These are phyloP conservation scores for Schwanniomyces yamadae DNA, from an alignment of 805 yeast species.

Conservation along the genomic window DNA sequence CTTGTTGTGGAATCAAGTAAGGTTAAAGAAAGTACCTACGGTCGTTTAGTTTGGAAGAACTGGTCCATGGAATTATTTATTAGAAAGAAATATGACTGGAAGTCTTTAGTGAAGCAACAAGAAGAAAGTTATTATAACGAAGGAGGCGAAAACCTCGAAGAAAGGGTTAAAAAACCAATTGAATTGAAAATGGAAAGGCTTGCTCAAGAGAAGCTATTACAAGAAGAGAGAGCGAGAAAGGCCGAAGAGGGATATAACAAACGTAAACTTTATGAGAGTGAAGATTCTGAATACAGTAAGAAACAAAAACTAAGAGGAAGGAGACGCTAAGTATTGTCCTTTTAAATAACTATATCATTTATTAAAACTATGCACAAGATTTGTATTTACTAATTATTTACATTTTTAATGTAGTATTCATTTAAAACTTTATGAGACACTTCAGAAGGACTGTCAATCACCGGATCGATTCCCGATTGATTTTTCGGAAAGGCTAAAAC, in stretches of 20 bases:
- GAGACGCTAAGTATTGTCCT: conserved; percentile 1
- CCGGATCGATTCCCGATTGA: conserved; percentile 81
- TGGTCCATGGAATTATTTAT: conserved; percentile 83
- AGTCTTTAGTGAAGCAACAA: conserved; percentile 51
- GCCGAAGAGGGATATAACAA: conserved; percentile 21
- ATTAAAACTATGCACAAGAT: conserved; percentile 1
- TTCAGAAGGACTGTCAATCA: conserved; percentile 79
- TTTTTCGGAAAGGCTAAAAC: conserved; percentile 97
- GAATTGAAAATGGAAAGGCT: conserved; percentile 42
- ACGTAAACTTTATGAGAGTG: conserved; percentile 16
- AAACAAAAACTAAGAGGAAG: conserved; percentile 12
- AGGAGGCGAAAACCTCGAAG: conserved; percentile 8
- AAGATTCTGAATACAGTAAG: conserved; percentile 6
- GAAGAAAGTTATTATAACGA: conserved; percentile 31
- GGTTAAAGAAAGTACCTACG: conserved; percentile 84
- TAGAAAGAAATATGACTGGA: conserved; percentile 84
- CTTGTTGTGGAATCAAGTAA: conserved; percentile 56
- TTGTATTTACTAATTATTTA: conserved; percentile 7
- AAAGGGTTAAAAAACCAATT: conserved; percentile 34
- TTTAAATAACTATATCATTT: neutral
- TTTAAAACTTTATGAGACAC: conserved; percentile 52
- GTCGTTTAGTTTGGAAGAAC: conserved; percentile 91
- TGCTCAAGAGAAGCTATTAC: conserved; percentile 26
- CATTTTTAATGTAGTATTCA: conserved; percentile 44
- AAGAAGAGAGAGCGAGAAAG: conserved; percentile 24